Conservation (phyloP, 2,329 filamentous ascomycete genomes). For the Penicillium sp. region DNA sequence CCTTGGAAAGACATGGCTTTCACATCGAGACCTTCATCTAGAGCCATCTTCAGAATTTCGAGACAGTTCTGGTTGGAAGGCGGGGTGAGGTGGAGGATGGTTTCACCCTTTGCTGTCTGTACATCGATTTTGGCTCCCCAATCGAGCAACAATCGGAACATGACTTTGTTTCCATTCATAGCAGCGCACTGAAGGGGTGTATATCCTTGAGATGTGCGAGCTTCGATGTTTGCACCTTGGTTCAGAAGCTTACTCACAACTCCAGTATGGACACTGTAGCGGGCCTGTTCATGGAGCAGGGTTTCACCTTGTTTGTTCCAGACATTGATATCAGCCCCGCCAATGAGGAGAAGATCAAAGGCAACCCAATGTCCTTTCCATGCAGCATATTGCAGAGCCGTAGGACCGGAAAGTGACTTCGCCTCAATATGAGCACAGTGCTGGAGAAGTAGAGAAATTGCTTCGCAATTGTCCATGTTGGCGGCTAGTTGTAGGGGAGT, state of each 20-base stretch:
- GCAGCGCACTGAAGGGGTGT: slow-evolving; percentile 34
- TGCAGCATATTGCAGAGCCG: slow-evolving; percentile 30
- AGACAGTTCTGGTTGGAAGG: slow-evolving; percentile 24
- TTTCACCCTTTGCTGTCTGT: slow-evolving; percentile 29
- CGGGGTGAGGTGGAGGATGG: slow-evolving; percentile 31
- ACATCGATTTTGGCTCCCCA: slow-evolving; percentile 26
- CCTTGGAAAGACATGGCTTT: slow-evolving; percentile 20
- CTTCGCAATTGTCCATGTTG: slow-evolving; percentile 32
- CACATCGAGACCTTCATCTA: slow-evolving; percentile 17
- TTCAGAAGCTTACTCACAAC: slow-evolving; percentile 26
- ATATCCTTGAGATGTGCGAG: slow-evolving; percentile 27
- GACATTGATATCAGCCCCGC: slow-evolving; percentile 32
- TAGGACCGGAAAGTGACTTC: slow-evolving; percentile 22
- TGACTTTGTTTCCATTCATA: slow-evolving; percentile 26
- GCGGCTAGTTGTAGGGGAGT: slow-evolving; percentile 32
- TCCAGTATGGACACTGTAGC: slow-evolving; percentile 6
- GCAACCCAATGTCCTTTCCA: slow-evolving; percentile 27
- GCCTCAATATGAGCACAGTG: slow-evolving; percentile 24
- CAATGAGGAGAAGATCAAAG: slow-evolving; percentile 31
- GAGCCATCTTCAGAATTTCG: slow-evolving; percentile 24
- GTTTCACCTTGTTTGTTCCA: slow-evolving; percentile 31
- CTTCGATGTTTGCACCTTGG: slow-evolving; percentile 31
- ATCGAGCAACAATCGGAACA: slow-evolving; percentile 26
- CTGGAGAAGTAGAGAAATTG: slow-evolving; percentile 29
- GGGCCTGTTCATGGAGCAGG: slow-evolving; percentile 30